phyloP scores from a whole-genome alignment of 306 rosid genomes.

The Geum urbanum region DNA sequence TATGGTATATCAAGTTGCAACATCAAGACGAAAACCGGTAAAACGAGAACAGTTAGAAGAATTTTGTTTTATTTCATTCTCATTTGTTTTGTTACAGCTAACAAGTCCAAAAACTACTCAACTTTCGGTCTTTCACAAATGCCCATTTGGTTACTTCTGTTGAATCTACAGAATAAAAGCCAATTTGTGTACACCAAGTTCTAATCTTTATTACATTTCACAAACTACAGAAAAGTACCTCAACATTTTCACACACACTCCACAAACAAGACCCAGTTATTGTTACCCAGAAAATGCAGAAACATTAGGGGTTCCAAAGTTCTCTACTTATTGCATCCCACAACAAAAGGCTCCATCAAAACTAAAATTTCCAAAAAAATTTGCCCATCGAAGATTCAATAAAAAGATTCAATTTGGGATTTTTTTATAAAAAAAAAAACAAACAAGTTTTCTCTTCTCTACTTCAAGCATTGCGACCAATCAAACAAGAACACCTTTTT shows the following conservation, averaged over 20 bases:
- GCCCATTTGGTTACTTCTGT: neutral
- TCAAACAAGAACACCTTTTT: neutral
- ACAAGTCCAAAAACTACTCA: neutral
- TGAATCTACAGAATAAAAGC: neutral
- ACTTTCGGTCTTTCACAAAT: neutral
- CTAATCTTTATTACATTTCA: neutral
- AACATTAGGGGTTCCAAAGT: neutral
- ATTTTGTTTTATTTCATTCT: neutral
- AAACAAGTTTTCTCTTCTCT: neutral
- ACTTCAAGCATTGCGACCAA: neutral
- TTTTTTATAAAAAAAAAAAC: neutral
- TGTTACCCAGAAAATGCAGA: neutral
- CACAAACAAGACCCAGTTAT: neutral
- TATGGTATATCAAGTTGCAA: neutral
- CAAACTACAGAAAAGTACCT: neutral
- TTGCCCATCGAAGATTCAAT: neutral
- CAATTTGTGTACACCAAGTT: neutral
- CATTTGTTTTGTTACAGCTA: neutral
- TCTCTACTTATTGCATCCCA: neutral
- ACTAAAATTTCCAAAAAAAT: too few relatives aligned
- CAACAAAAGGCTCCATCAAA: neutral
- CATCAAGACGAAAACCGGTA: neutral
- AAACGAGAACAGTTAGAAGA: neutral
- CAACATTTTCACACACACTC: neutral
- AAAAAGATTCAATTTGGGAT: neutral